Conservation (phyloP, 257 asterid genomes). For the Voacanga thouarsii region DNA sequence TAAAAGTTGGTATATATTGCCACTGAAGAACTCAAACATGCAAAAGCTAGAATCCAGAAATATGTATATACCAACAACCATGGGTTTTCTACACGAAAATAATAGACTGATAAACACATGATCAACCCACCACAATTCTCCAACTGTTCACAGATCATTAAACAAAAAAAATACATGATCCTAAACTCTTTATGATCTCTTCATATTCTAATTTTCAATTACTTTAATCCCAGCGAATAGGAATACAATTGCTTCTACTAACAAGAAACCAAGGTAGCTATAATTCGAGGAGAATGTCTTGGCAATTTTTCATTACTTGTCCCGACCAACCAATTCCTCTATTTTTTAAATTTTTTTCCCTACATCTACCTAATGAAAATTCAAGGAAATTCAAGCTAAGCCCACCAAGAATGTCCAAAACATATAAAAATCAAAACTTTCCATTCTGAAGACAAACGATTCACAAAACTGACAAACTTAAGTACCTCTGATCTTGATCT, state of each 20-base stretch:
- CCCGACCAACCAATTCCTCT: background rate
- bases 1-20: background rate
- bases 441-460: background rate
- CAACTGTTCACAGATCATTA: conserved; percentile 8
- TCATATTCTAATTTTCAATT: background rate
- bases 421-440: background rate
- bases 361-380: background rate
- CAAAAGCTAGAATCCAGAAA: background rate
- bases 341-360: too few species aligned
- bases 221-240: background rate
- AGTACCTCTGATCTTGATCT: conserved; percentile 67
- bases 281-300: background rate
- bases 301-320: background rate
- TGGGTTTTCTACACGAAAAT: background rate
- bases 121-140: background rate
- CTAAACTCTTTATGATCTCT: background rate
- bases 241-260: background rate
- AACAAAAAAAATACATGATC: background rate
- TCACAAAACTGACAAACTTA: background rate
- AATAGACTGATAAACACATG: background rate
- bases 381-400: conserved; percentile 4
- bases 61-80: background rate
- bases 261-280: background rate
- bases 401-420: background rate
- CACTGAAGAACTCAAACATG: background rate